Percentiles rank a stretch among this genome's conserved stretches.
Conservation (phyloP, 345 rosid genomes). For the Limnanthes douglasii region DNA sequence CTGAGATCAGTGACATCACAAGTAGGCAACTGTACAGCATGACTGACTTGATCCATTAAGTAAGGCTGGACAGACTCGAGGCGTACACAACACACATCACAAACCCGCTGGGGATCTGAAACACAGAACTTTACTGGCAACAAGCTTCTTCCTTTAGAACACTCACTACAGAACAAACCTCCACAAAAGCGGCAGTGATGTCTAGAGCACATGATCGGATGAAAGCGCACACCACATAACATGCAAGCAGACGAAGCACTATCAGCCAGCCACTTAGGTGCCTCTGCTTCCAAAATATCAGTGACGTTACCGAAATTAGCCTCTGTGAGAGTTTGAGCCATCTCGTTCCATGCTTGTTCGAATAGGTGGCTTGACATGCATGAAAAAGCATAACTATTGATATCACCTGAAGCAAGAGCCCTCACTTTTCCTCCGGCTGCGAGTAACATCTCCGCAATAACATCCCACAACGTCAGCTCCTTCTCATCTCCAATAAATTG, state of each 20-base stretch:
- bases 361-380: constrained; percentile 55
- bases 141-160: constrained; percentile 89
- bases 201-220: constrained; percentile 88
- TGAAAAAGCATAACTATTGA: constrained; percentile 28
- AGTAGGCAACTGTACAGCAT: constrained; percentile 80
- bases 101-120: constrained; percentile 70
- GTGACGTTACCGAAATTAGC: constrained; percentile 45
- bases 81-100: constrained; percentile 85
- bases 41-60: constrained; percentile 87
- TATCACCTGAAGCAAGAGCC: constrained; percentile 53
- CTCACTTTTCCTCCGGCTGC: constrained; percentile 78
- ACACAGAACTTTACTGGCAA: constrained; percentile 56
- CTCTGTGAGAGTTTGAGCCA: constrained; percentile 79
- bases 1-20: constrained; percentile 88
- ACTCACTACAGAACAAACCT: constrained; percentile 71
- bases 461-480: constrained; percentile 97
- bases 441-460: constrained; percentile 63
- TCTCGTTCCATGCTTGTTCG: constrained; percentile 96
- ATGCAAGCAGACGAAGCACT: constrained; percentile 85
- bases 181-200: constrained; percentile 98
- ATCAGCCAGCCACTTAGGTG: constrained; percentile 86
- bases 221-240: constrained; percentile 76
- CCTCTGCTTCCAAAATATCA: constrained; percentile 74
- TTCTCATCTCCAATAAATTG: constrained; percentile 40
- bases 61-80: constrained; percentile 78